Evolutionary conservation across 176 grass and related monocot genomes (phyloP).

Genomic region (Lolium perenne): DNA sequence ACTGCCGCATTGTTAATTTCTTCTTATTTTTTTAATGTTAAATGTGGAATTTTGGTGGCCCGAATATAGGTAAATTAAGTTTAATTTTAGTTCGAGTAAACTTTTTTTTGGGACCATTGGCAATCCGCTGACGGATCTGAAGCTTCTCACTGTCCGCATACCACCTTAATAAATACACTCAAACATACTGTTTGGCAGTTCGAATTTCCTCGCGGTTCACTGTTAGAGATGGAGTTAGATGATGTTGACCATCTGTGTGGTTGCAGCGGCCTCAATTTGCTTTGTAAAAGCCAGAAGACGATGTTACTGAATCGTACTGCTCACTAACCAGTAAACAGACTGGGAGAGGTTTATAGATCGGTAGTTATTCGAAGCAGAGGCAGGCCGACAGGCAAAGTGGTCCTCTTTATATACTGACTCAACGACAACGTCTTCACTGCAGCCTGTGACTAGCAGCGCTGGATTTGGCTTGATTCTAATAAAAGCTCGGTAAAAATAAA

Average conservation of each 20-base stretch:
- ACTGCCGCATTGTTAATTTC: no score
- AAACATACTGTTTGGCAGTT: no score
- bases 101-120: no score
- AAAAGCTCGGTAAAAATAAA: background rate
- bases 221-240: no score
- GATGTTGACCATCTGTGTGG: background rate
- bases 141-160: no score
- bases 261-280: background rate
- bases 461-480: conserved; percentile 38
- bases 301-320: background rate
- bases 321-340: background rate
- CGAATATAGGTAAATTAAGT: no score
- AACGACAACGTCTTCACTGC: conserved; percentile 37
- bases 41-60: no score
- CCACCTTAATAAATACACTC: no score
- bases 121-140: no score
- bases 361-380: conserved; percentile 30
- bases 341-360: background rate
- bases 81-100: no score
- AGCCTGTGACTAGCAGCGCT: conserved; percentile 38
- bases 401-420: conserved; percentile 41
- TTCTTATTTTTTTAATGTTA: no score
- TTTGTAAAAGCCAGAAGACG: conserved; percentile 4
- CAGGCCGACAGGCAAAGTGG: conserved; percentile 21
- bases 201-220: no score